These are phyloP conservation scores for Mycena filopes DNA, from an alignment of 768 basidiomycete species.

Conservation along the genomic window DNA sequence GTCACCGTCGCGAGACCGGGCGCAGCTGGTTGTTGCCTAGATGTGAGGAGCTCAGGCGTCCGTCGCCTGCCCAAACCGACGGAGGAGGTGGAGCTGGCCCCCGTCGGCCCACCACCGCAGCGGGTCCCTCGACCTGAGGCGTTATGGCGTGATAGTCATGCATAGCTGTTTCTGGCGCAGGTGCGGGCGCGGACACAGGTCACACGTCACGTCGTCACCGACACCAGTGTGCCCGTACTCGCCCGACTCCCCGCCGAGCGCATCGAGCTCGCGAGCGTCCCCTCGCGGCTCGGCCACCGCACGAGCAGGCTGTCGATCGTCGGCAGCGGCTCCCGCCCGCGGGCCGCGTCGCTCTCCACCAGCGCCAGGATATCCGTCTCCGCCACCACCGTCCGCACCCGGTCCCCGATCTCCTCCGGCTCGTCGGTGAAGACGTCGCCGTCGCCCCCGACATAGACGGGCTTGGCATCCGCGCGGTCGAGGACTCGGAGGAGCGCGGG, in stretches of 20 bases:
- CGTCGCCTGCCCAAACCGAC: too few relatives aligned
- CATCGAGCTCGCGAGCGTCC: background rate
- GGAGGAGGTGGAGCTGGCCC: too few relatives aligned
- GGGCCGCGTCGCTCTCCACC: background rate
- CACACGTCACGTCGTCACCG: slow-evolving; percentile 3
- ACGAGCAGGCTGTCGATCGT: slow-evolving; percentile 1
- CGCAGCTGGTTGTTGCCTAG: too few relatives aligned
- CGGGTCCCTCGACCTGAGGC: too few relatives aligned
- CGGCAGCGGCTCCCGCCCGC: background rate
- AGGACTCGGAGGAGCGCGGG: slow-evolving; percentile 10
- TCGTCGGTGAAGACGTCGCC: background rate
- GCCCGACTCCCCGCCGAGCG: background rate
- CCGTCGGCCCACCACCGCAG: too few relatives aligned
- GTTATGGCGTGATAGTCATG: too few relatives aligned
- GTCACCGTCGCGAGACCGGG: too few relatives aligned
- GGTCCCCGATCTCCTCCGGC: slow-evolving; percentile 12
- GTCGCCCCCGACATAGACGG: background rate
- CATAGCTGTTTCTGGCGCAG: too few relatives aligned
- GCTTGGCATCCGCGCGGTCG: slow-evolving; percentile 4
- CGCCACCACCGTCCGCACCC: background rate
- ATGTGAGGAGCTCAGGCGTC: too few relatives aligned
- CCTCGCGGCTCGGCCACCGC: background rate
- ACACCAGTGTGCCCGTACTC: background rate
- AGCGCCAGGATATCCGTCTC: background rate
- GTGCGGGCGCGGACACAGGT: too few relatives aligned